Evolutionary conservation across 2,329 filamentous ascomycete species (phyloP), one percentile per base, ranked within the genome.

Genomic region (Apiospora arundinis): DNA sequence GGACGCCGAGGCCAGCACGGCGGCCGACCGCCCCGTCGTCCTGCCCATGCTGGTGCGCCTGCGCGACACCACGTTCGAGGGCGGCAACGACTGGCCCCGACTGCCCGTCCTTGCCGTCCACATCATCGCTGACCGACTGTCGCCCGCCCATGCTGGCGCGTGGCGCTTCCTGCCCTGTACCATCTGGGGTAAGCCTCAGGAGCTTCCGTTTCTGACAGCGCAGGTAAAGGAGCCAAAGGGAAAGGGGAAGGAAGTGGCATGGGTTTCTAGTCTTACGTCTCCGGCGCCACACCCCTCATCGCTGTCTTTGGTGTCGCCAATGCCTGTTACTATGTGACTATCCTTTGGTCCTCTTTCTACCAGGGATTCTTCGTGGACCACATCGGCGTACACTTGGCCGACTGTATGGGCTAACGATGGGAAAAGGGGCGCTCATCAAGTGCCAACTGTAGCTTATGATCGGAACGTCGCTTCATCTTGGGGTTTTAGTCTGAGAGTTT

Each of bases 131-230:
- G 76, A 81, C 74, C 72, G 76, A 56, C 71, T 80, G 66, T 75
- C 74, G 37, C 73, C 73, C 4, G 37, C 70, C 23, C 76, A 80
- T 67, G 75, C 74, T 9, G 78, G 77, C 0, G 72, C 76, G 0
- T 82, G 80, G 80, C 75, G 80, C 16, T 82, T 82, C 68, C 72
- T 80, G 67, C 78, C 78, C 1, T 82, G 80, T 49, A 80, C 80
- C 73, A 73, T 76, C 1, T 78, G 80, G 75, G 78, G 79, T 2
- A 72, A 74, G 67, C 77, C 77, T n/a, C 73, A 76, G 74, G 77
- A 79, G 67, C 70, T 82, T 70, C 74, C 71, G 25, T 81, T 81
- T 65, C 42, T 76, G 40, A 21, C 56, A 2, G 7, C 56, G 18
- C 21, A 37, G 32, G 56, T 8, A 11, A 40, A n/a, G 9, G 56